Evolutionary conservation across 306 rosid genomes (phyloP).

Genomic region (Lathyrus sativus): DNA sequence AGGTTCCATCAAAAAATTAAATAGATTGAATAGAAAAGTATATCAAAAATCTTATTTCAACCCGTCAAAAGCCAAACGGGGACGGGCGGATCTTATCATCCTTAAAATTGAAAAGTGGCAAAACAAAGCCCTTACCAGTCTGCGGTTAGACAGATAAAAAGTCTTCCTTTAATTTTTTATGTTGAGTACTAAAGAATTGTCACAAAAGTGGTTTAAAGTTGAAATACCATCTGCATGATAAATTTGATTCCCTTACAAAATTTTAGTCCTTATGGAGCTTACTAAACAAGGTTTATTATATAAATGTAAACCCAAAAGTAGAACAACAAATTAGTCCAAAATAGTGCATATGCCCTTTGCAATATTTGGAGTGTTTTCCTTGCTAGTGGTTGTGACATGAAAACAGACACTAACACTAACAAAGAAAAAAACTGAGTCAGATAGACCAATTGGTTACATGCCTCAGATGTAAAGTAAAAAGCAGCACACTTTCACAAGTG

Average conservation of each 20-base stretch:
- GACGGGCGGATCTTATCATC: too few relatives aligned
- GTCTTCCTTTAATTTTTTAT: too few relatives aligned
- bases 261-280: neutral
- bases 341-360: slow-evolving; percentile 29
- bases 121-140: too few relatives aligned
- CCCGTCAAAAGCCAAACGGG: accelerated
- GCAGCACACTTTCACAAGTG: slow-evolving; percentile 34
- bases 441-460: slow-evolving; percentile 31
- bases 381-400: slow-evolving; percentile 26
- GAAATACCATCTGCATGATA: neutral
- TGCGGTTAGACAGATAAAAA: too few relatives aligned
- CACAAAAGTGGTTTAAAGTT: slow-evolving; percentile 20
- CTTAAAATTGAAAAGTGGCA: too few relatives aligned
- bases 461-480: slow-evolving; percentile 40
- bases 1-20: too few relatives aligned
- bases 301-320: neutral
- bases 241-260: slow-evolving; percentile 23
- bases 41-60: too few relatives aligned
- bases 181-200: neutral
- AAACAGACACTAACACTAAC: slow-evolving; percentile 36
- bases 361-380: slow-evolving; percentile 27
- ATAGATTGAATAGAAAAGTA: too few relatives aligned
- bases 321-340: slow-evolving; percentile 21
- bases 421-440: slow-evolving; percentile 39
- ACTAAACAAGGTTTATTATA: slow-evolving; percentile 16